Base-by-base conservation (phyloP, 192 early-diverging fungal species). In the Funneliformis mosseae region DNA sequence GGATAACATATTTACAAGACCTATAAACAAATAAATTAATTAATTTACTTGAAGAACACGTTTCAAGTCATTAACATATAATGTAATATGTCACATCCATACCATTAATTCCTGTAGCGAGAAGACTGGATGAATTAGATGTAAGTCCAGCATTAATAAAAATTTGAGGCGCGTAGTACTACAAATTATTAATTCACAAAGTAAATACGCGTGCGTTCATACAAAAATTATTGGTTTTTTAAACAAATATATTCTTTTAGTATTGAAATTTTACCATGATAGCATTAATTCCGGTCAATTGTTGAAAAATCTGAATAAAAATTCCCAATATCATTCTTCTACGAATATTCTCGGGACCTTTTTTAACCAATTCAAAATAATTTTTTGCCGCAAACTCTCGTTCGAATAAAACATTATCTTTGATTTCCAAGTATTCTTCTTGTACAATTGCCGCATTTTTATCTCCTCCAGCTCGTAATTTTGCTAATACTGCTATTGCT, bases 211-310 rank as follows among this genome's bases (percentile, higher is more conserved):
- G 33, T 33, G 8, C 11, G 11, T 39, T 1, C 27, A 12, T 16
- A 67, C 16, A 27, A 4, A n/a, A n/a, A n/a, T n/a, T n/a, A n/a
- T n/a, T n/a, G n/a, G n/a, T n/a, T n/a, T n/a, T n/a, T n/a, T n/a
- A n/a, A n/a, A n/a, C n/a, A n/a, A n/a, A n/a, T n/a, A n/a, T n/a
- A n/a, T n/a, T n/a, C n/a, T n/a, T 28, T 1, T 85, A 3, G 83
- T 83, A n/a, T 4, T 91, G 81, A n/a, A 91, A 89, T 81, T 91
- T 95, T 88, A 95, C 96, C 90, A 97, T 90, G 60, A 95, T 90
- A 69, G 93, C 90, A 83, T 96, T 97, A 86, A 96, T 94, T 64
- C 95, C 96, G 11, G 94, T 96, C 45, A 92, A 84, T 83, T 96
- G 95, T 80, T 94, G 93, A 83, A 94, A 92, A 27, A 90, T 87